phyloP scores from a whole-genome alignment of 1,284 basidiomycete genomes.

The Volvariella surrecta region DNA sequence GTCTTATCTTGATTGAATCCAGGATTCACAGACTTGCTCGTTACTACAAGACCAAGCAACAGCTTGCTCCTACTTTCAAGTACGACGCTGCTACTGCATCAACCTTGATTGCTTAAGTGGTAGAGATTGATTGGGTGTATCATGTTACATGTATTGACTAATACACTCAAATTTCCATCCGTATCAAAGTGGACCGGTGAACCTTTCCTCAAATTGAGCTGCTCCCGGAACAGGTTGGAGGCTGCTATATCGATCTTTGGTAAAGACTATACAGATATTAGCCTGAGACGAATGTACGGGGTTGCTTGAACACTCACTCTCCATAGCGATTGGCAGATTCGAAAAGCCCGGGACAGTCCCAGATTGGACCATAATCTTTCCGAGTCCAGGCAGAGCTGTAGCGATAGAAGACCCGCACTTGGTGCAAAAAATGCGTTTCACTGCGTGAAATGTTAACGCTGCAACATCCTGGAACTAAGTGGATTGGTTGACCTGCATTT shows the following conservation, averaged over 20 bases:
- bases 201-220: conserved; percentile 15
- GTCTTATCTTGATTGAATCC: conserved; percentile 96
- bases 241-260: conserved; percentile 24
- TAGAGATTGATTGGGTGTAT: too few relatives aligned
- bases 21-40: conserved; percentile 82
- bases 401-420: conserved; percentile 25
- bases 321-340: conserved; percentile 18
- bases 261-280: conserved; percentile 18
- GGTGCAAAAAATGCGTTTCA: conserved; percentile 24
- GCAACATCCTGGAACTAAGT: too few relatives aligned
- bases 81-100: conserved; percentile 92
- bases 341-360: conserved; percentile 23
- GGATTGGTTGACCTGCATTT: conserved; percentile 19
- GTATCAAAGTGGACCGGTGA: background rate
- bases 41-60: conserved; percentile 98
- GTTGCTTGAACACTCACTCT: conserved; percentile 15
- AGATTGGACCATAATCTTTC: conserved; percentile 26
- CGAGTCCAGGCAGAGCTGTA: conserved; percentile 21
- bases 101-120: conserved; percentile 64
- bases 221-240: conserved; percentile 17
- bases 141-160: too few relatives aligned
- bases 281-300: background rate
- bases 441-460: too few relatives aligned
- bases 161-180: too few relatives aligned
- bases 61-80: conserved; percentile 97